Base-by-base conservation (phyloP, 2,329 filamentous ascomycete genomes). In the Sphaerulina vaccinii region DNA sequence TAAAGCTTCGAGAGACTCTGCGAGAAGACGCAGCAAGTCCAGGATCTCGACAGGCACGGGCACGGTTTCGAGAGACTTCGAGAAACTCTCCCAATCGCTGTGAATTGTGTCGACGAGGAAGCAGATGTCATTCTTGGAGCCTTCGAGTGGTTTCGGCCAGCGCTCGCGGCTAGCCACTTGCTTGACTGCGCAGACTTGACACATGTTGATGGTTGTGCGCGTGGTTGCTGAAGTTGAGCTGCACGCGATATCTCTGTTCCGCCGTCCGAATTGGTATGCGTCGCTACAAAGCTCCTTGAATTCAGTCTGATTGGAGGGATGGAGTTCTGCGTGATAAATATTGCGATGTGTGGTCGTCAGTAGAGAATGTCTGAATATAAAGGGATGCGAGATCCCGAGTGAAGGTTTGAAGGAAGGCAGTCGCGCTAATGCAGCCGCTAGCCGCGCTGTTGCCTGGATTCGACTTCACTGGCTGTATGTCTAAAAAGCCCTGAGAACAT, bases 181-280 rank as follows among this genome's bases (percentile, higher is more conserved):
- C 27, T 57, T 59, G 52, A 60, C 51, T 3, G 21, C n/a, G 44
- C 60, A 62, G 27, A 59, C 24, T 36, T 60, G 60, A 15, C 60
- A 62, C 60, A 60, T 62, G 5, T n/a, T 51, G 19, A n/a, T n/a
- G n/a, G n/a, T n/a, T n/a, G n/a, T n/a, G n/a, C n/a, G n/a, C n/a
- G n/a, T n/a, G n/a, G n/a, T n/a, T n/a, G n/a, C n/a, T n/a, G n/a
- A n/a, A n/a, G n/a, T n/a, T n/a, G n/a, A n/a, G n/a, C n/a, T n/a
- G n/a, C n/a, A n/a, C n/a, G n/a, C n/a, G n/a, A n/a, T n/a, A n/a
- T n/a, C n/a, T n/a, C n/a, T n/a, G n/a, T n/a, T n/a, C n/a, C n/a
- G n/a, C n/a, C n/a, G n/a, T n/a, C n/a, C n/a, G n/a, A n/a, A n/a
- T n/a, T n/a, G n/a, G n/a, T n/a, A n/a, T n/a, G n/a, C n/a, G n/a